Evolutionary conservation across 164 flowering plant genomes (phyloP).

Genomic region (Warburgia ugandensis): DNA sequence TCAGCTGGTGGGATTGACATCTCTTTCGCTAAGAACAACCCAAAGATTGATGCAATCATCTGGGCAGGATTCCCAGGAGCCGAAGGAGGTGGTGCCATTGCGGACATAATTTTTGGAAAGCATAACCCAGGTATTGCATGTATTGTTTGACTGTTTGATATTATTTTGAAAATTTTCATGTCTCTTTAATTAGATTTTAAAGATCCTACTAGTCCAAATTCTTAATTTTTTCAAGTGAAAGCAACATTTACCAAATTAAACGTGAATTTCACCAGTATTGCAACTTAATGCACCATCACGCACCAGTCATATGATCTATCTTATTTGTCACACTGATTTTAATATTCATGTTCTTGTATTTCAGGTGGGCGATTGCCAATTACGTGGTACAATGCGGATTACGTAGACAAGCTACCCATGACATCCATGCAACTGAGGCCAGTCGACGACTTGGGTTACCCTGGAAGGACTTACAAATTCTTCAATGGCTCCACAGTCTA

Average conservation of each 20-base stretch:
- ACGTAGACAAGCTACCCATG: slow-evolving; percentile 22
- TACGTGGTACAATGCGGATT: slow-evolving; percentile 26
- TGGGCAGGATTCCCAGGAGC: slow-evolving; percentile 89
- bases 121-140: slow-evolving; percentile 18
- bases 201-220: no score
- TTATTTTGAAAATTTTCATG: no score
- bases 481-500: slow-evolving; percentile 24
- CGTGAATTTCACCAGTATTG: neutral
- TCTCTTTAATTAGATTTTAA: no score
- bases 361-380: slow-evolving; percentile 30
- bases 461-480: slow-evolving; percentile 38
- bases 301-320: no score
- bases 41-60: slow-evolving; percentile 45
- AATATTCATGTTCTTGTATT: neutral
- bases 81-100: slow-evolving; percentile 71
- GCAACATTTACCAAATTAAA: no score
- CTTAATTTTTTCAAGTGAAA: no score
- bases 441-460: slow-evolving; percentile 9
- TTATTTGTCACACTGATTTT: no score
- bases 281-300: no score
- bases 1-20: slow-evolving; percentile 50
- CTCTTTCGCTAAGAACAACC: slow-evolving; percentile 59
- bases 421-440: slow-evolving; percentile 34
- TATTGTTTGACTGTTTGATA: no score
- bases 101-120: slow-evolving; percentile 18